Percentiles rank a stretch among this genome's conserved stretches.
These are phyloP conservation scores for Rusavskia elegans DNA, from an alignment of 495 filamentous ascomycete species.

Conservation along the genomic window DNA sequence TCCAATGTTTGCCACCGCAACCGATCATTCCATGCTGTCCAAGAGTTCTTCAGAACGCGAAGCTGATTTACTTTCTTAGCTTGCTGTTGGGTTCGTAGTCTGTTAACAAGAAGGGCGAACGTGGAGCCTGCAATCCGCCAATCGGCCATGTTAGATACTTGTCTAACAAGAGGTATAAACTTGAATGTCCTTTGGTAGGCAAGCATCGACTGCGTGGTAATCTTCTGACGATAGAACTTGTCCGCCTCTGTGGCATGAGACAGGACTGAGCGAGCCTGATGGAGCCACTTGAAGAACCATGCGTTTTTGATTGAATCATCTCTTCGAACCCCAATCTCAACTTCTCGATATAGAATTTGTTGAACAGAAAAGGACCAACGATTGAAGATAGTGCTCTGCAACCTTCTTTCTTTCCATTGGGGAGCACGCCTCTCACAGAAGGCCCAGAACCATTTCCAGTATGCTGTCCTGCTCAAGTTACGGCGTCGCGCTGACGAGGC, in stretches of 20 bases:
- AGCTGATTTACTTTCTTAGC: slow-evolving; percentile 37
- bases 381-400: slow-evolving; percentile 30
- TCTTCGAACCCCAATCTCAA: slow-evolving; percentile 4
- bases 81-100: slow-evolving; percentile 30
- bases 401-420: slow-evolving; percentile 30
- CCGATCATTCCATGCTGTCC: slow-evolving; percentile 51
- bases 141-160: slow-evolving; percentile 29
- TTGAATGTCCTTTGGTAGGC: slow-evolving; percentile 27
- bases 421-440: slow-evolving; percentile 39
- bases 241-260: slow-evolving; percentile 20
- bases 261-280: slow-evolving; percentile 17
- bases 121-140: slow-evolving; percentile 30
- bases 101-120: slow-evolving; percentile 35
- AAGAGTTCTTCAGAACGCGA: slow-evolving; percentile 40
- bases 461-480: slow-evolving; percentile 28
- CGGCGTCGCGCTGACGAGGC: slow-evolving; percentile 29
- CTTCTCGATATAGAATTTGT: neutral
- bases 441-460: slow-evolving; percentile 40
- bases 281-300: slow-evolving; percentile 8
- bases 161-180: slow-evolving; percentile 31
- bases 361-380: slow-evolving; percentile 17
- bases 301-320: neutral
- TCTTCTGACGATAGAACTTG: slow-evolving; percentile 16
- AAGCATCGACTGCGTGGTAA: slow-evolving; percentile 18
- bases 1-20: slow-evolving; percentile 38